Evolutionary conservation across 176 grass and related monocot genomes (phyloP).

Genomic region (Lolium perenne): DNA sequence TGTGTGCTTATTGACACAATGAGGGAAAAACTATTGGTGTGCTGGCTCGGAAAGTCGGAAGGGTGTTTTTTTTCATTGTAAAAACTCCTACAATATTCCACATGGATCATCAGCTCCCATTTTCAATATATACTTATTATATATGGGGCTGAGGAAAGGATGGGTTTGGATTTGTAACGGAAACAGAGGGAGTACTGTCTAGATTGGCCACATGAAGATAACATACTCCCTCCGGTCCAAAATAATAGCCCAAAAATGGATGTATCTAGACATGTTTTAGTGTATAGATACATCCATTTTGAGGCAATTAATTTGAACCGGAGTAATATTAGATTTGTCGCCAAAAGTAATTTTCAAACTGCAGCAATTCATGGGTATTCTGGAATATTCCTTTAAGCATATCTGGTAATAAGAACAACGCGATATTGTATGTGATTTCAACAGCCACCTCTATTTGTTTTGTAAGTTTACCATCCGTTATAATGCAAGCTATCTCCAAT

Average conservation of each 20-base stretch:
- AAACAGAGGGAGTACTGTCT: background rate
- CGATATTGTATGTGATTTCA: slow-evolving; percentile 1
- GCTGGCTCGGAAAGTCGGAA: background rate
- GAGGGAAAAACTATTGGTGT: background rate
- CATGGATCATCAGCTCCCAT: background rate
- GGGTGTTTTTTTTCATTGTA: background rate
- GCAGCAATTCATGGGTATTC: background rate
- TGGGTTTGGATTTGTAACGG: background rate
- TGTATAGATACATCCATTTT: too few relatives aligned
- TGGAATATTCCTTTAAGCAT: background rate
- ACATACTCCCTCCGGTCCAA: background rate
- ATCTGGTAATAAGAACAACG: slow-evolving; percentile 11
- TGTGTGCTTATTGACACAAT: background rate
- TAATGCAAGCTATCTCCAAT: slow-evolving; percentile 91
- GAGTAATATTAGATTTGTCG: background rate
- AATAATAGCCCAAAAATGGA: too few relatives aligned
- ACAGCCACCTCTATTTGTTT: slow-evolving; percentile 73
- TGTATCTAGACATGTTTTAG: too few relatives aligned
- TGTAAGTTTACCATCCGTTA: slow-evolving; percentile 88
- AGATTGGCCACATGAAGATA: background rate
- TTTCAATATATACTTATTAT: background rate
- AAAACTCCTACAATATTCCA: background rate
- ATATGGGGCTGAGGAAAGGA: too few relatives aligned
- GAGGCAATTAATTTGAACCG: too few relatives aligned
- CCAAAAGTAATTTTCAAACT: background rate